These are phyloP conservation scores for Yarrowia bubula DNA, from an alignment of 805 yeast species.

Conservation along the genomic window DNA sequence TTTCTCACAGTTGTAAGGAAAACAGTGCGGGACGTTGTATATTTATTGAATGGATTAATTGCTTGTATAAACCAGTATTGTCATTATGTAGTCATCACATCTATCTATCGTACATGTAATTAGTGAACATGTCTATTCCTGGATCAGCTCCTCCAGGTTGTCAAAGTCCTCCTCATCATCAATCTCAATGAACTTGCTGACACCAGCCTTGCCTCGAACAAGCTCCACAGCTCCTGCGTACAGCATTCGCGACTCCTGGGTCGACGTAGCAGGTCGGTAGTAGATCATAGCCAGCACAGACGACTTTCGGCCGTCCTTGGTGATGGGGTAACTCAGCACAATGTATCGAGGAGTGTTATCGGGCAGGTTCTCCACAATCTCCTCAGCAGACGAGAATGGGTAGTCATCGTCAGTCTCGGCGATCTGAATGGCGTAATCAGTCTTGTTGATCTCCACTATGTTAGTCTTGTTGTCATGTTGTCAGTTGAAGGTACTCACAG, in stretches of 20 bases:
- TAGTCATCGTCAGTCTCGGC: constrained; percentile 46
- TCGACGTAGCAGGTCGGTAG: constrained; percentile 85
- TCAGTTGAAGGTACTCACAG: constrained; percentile 41
- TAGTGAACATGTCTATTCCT: neutral
- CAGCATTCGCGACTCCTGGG: constrained; percentile 77
- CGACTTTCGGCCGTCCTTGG: constrained; percentile 69
- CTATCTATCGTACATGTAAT: constrained; percentile 14
- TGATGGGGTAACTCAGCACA: constrained; percentile 72
- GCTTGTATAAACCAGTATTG: neutral
- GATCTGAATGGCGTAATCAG: constrained; percentile 28
- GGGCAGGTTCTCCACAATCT: constrained; percentile 72
- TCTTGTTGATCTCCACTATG: constrained; percentile 27
- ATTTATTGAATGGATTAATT: neutral
- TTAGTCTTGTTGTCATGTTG: neutral
- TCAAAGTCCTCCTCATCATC: constrained; percentile 72
- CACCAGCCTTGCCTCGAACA: constrained; percentile 75
- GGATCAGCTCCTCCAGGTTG: constrained; percentile 45
- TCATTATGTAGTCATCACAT: constrained; percentile 8
- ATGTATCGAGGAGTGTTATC: constrained; percentile 77
- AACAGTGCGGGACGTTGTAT: neutral
- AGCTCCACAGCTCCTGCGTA: constrained; percentile 89
- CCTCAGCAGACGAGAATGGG: constrained; percentile 54
- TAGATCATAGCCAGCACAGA: constrained; percentile 78
- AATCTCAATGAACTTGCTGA: constrained; percentile 58
- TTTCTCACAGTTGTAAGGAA: neutral